phyloP scores from a whole-genome alignment of 2,329 filamentous ascomycete species.

The Venturiaceae sp. region DNA sequence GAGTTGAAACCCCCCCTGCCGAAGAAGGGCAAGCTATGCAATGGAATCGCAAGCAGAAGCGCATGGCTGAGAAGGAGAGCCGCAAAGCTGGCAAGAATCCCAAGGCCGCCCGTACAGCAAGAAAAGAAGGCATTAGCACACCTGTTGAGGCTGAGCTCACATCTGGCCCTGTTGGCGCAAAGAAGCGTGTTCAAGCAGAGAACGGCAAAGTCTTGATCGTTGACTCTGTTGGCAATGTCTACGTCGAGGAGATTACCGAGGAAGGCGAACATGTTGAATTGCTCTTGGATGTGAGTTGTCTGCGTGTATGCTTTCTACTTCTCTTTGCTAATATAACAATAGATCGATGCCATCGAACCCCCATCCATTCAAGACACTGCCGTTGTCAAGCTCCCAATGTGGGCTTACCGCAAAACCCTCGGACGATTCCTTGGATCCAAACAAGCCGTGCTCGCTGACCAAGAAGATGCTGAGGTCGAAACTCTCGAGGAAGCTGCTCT shows the following conservation, averaged over 20 bases:
- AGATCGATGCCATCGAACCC: constrained; percentile 69
- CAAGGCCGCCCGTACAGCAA: constrained; percentile 29
- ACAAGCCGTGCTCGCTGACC: constrained; percentile 20
- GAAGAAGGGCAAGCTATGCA: constrained; percentile 45
- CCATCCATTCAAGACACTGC: constrained; percentile 78
- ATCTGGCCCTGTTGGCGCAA: constrained; percentile 59
- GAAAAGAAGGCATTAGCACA: constrained; percentile 40
- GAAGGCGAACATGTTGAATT: constrained; percentile 77
- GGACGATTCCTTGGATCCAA: constrained; percentile 28
- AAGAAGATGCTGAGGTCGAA: constrained; percentile 23
- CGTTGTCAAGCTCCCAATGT: constrained; percentile 68
- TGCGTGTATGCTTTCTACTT: not conserved
- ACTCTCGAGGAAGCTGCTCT: constrained; percentile 20
- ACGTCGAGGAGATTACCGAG: constrained; percentile 83
- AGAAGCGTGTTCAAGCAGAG: constrained; percentile 82
- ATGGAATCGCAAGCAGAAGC: constrained; percentile 73
- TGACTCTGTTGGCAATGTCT: constrained; percentile 85
- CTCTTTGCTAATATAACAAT: constrained; percentile 1
- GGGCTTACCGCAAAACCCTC: constrained; percentile 48
- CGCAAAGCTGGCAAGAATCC: constrained; percentile 56
- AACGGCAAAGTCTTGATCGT: constrained; percentile 95
- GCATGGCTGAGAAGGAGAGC: constrained; percentile 77
- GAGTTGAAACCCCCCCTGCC: constrained; percentile 16
- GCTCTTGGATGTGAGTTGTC: constrained; percentile 67
- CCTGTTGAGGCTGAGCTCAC: constrained; percentile 42